Base-by-base conservation (phyloP, 306 rosid species). In the Prunus fruticosa region DNA sequence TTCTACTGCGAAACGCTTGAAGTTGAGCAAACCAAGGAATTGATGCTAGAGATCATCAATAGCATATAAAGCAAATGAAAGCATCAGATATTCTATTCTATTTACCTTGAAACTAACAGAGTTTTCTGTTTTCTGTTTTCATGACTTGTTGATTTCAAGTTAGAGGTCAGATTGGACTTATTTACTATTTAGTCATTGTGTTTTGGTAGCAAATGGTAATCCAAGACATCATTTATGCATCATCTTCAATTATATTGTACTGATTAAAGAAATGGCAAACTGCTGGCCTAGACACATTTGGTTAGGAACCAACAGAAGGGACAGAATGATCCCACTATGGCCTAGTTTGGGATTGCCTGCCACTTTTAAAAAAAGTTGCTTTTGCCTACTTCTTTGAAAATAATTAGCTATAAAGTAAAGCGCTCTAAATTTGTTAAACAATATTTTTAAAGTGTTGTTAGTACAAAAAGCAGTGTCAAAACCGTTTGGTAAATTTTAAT, bases 21-120 rank as follows among this genome's bases (percentile, higher is more conserved):
- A 51, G 73, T 62, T 28, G 63, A 82, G 64, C 74, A 85, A 65
- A 73, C 79, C 58, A 78, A 76, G 78, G 83, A 76, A 25, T 8
- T 86, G 76, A 46, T 88, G 70, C 51, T 72, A 18, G 78, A 88
- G 56, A 75, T 88, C 6, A 71, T 78, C 49, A 69, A 62, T n/a
- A 75, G 66, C 73, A 70, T 68, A 75, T 82, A 83, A 82, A 38
- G 19, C 66, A 67, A 66, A 16, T 15, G 45, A 46, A 63, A 58
- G 27, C 12, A 38, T 47, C 28, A 51, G n/a, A 57, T 69, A 65
- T 11, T 38, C 73, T 58, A 20, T 27, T 30, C 4, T 2, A 20
- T 20, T 2, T 71, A 51, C 46, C 22, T 70, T 30, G 28, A 30
- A 28, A 28, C 22, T 28, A 2, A 28, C 1, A 58, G 14, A 4